phyloP scores from a whole-genome alignment of 1,284 basidiomycete species.

The Trametes pubescens region DNA sequence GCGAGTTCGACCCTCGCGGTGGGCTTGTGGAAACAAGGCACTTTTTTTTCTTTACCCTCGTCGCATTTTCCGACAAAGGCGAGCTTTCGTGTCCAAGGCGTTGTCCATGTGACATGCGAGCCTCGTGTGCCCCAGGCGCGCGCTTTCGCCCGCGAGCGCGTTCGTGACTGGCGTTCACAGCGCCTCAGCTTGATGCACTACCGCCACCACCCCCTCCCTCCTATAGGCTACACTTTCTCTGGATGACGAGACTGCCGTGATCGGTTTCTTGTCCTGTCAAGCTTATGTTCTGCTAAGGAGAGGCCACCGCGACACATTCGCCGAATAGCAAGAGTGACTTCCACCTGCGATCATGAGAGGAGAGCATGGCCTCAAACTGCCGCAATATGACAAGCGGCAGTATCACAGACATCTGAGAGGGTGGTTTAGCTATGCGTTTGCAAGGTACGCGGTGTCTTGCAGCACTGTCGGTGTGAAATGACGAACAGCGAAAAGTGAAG shows the following conservation, averaged over 20 bases:
- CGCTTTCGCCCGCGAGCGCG: no score
- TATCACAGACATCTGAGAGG: conserved; percentile 61
- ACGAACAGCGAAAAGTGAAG: conserved; percentile 63
- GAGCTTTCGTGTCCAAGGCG: neutral
- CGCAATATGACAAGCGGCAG: conserved; percentile 28
- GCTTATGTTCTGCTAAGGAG: no score
- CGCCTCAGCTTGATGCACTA: no score
- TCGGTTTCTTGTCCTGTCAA: no score
- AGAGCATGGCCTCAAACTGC: neutral
- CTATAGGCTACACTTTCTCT: no score
- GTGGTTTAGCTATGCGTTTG: conserved; percentile 82
- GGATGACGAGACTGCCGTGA: no score
- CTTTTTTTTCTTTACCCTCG: conserved; percentile 1
- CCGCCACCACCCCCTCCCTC: no score
- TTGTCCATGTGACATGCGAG: conserved; percentile 11
- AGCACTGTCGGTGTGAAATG: neutral
- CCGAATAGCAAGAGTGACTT: neutral
- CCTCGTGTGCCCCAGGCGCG: neutral
- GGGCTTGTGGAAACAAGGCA: conserved; percentile 43
- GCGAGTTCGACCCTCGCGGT: conserved; percentile 92
- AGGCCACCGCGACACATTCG: no score
- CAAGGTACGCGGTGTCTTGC: conserved; percentile 55
- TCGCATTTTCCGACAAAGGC: neutral
- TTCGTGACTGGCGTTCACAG: no score
- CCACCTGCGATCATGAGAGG: neutral